Conservation (phyloP, 2,329 filamentous ascomycete species). For the Ceratocystis alfenasii region DNA sequence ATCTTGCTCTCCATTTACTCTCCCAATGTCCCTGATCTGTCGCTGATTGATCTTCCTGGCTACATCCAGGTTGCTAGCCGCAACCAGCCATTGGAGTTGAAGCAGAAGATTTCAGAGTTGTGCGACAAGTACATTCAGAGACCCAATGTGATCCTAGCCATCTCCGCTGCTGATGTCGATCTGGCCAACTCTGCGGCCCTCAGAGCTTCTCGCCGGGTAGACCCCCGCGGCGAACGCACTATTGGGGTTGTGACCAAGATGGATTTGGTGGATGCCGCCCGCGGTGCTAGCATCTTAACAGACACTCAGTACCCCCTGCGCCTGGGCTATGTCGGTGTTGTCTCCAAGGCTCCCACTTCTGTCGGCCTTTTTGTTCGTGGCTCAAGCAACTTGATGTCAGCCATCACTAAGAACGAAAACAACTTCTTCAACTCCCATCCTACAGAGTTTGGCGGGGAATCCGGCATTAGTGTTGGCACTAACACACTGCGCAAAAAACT, state of each 20-base stretch:
- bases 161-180: conserved; percentile 95
- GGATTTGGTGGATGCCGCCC: conserved; percentile 79
- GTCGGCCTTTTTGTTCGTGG: conserved; percentile 73
- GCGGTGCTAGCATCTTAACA: conserved; percentile 65
- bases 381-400: conserved; percentile 62
- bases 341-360: conserved; percentile 63
- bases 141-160: conserved; percentile 91
- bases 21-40: conserved; percentile 86
- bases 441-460: conserved; percentile 60
- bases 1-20: conserved; percentile 95
- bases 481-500: conserved; percentile 82
- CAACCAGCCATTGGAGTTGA: conserved; percentile 80
- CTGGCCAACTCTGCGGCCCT: conserved; percentile 90
- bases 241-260: conserved; percentile 99
- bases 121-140: conserved; percentile 97
- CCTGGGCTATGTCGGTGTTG: conserved; percentile 92
- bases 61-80: conserved; percentile 94
- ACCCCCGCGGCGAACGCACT: conserved; percentile 86
- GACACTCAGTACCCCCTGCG: conserved; percentile 90
- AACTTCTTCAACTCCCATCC: conserved; percentile 78
- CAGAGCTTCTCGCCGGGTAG: conserved; percentile 77
- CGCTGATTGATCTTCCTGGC: conserved; percentile 87
- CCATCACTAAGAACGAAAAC: conserved; percentile 80
- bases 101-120: conserved; percentile 88
- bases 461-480: conserved; percentile 68